Base-by-base conservation (phyloP, 2,329 filamentous ascomycete species). In the Dactylonectria macrodidyma region DNA sequence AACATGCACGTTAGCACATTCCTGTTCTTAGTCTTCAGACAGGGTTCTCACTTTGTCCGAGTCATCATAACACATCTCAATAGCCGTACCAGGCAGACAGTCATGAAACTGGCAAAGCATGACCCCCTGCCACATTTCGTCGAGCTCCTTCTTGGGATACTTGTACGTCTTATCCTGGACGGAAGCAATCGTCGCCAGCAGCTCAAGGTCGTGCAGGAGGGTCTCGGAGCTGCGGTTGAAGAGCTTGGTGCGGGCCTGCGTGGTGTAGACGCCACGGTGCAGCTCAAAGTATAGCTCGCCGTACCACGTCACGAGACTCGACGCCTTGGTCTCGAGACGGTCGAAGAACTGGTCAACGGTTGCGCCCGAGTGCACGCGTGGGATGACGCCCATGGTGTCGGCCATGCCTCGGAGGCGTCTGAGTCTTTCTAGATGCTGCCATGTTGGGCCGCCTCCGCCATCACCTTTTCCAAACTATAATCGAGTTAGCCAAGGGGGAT, bases 61-160 rank as follows among this genome's bases (percentile, higher is more conserved):
- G 78, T 99, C 96, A 79, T 97, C 94, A 76, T 98, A 98, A 80
- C 95, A 97, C 95, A 98, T 98, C 80, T 97, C 95, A 74, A 99
- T 98, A 38, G 91, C 93, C 78, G 94, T 98, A 62, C 96, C 96
- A 1, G 96, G 96, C 57, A 99, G 86, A 79, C 96, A 98, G 79
- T 99, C 96, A 73, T 99, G 96, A 86, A 99, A 99, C 77, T 99
- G 96, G 73, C 95, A 98, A 30, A 98, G 89, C 24, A 98, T 86
- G 3, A 95, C 92, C 62, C 89, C 88, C 83, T 98, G 95, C 96
- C 96, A 99, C 91, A 99, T 97, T 64, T 92, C 88, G 78, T 99
- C 96, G 62, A 99, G 91, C n/a, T 96, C 90, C 78, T 93, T 90
- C 82, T 97, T 98, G 10, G 96, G 96, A 78, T 98, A 99, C 77